A percentile compares a stretch with the other conserved stretches of the same genome.
phyloP scores from a whole-genome alignment of 148 eudicot species.

The Persicaria tinctoria region DNA sequence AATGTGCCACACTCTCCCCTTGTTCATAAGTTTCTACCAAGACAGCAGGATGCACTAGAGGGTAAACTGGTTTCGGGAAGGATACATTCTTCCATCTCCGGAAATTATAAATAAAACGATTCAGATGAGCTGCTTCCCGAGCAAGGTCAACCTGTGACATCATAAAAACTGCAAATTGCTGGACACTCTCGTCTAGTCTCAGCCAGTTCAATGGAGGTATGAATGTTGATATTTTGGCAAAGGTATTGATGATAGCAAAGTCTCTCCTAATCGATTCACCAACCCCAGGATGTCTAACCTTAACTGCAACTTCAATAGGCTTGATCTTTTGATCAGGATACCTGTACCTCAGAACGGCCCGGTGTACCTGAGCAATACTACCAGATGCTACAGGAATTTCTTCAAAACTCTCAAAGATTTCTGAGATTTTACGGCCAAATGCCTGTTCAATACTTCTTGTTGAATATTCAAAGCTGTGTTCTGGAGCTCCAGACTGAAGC shows the following conservation, averaged over 20 bases:
- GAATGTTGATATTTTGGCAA: conserved; percentile 25
- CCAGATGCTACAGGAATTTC: conserved; percentile 35
- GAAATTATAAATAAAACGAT: conserved; percentile 38
- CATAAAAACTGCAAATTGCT: conserved; percentile 41
- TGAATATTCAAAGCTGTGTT: conserved; percentile 32
- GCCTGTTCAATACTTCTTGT: conserved; percentile 27
- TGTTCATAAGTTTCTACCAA: conserved; percentile 37
- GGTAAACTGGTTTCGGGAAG: conserved; percentile 39
- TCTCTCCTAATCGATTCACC: conserved; percentile 39
- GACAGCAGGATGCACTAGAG: conserved; percentile 40
- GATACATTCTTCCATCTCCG: conserved; percentile 39
- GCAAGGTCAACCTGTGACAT: conserved; percentile 46
- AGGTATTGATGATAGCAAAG: conserved; percentile 33
- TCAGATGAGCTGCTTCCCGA: conserved; percentile 40
- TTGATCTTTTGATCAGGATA: conserved; percentile 26
- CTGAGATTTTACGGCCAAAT: conserved; percentile 34
- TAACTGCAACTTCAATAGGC: conserved; percentile 39
- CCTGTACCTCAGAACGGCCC: conserved; percentile 25
- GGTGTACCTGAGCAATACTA: conserved; percentile 39
- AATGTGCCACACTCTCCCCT: conserved; percentile 40
- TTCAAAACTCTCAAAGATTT: conserved; percentile 37
- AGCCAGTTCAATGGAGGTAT: conserved; percentile 34
- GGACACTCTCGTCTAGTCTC: conserved; percentile 38
- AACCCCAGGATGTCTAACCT: conserved; percentile 44
- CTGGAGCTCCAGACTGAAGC: conserved; percentile 36